phyloP scores from a whole-genome alignment of 2,329 filamentous ascomycete species.

The Pseudogymnoascus sp. region DNA sequence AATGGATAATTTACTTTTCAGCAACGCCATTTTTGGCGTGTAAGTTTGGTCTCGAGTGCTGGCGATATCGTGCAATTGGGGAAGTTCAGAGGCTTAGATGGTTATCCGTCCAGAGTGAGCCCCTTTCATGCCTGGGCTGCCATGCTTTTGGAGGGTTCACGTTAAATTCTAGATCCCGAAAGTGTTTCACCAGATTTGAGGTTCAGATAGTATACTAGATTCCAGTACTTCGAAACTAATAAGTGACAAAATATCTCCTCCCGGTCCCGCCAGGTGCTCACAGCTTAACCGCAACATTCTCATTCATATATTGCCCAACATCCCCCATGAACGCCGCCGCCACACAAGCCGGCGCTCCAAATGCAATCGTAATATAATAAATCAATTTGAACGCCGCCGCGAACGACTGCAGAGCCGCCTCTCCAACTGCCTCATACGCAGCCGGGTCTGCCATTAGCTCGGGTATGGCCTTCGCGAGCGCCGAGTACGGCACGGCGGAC shows the following conservation, averaged over 20 bases:
- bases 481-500: background rate
- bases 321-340: constrained; percentile 45
- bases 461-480: background rate
- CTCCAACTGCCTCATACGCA: background rate
- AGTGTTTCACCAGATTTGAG: background rate
- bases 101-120: background rate
- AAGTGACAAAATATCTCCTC: background rate
- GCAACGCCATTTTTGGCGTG: background rate
- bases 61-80: background rate
- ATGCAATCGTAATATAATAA: constrained; percentile 48
- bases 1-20: background rate
- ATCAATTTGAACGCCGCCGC: constrained; percentile 43
- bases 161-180: background rate
- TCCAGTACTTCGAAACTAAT: background rate
- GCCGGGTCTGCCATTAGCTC: background rate
- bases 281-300: constrained; percentile 42
- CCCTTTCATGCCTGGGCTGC: background rate
- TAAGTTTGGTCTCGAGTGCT: background rate
- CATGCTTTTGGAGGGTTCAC: background rate
- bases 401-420: background rate
- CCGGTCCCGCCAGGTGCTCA: constrained; percentile 14
- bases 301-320: constrained; percentile 42
- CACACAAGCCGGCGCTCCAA: constrained; percentile 43
- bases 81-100: background rate
- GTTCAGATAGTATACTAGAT: background rate